These are phyloP conservation scores for Phytophthora quininea DNA, from an alignment of 352 stramenopile species.

Conservation along the genomic window DNA sequence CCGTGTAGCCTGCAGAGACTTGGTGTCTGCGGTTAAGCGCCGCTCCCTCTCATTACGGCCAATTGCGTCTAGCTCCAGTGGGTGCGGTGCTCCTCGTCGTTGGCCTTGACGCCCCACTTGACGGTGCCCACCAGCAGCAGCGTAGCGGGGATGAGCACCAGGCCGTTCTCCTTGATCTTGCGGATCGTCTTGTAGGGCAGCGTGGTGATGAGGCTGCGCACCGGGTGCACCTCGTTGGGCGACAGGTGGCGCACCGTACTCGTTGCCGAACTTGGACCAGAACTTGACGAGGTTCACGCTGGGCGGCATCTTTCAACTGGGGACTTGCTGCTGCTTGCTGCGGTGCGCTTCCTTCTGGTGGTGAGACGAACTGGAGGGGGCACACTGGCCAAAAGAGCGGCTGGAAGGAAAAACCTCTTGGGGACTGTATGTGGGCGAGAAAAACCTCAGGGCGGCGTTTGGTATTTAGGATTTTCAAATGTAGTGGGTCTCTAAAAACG, in stretches of 20 bases:
- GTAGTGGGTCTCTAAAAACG: too few relatives aligned
- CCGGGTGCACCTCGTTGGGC: slow-evolving; percentile 68
- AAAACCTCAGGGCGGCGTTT: slow-evolving; percentile 19
- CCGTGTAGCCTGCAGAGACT: too few relatives aligned
- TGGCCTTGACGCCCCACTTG: slow-evolving; percentile 74
- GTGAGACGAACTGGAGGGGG: slow-evolving; percentile 6
- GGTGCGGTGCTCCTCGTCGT: slow-evolving; percentile 79
- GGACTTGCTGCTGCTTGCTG: slow-evolving; percentile 34
- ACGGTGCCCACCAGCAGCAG: slow-evolving; percentile 72
- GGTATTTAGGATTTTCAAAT: too few relatives aligned
- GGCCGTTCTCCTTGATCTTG: slow-evolving; percentile 84
- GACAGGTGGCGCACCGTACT: slow-evolving; percentile 76
- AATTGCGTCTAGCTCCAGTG: slow-evolving; percentile 68
- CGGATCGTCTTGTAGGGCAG: slow-evolving; percentile 78
- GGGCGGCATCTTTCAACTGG: slow-evolving; percentile 48
- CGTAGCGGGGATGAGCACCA: slow-evolving; percentile 67
- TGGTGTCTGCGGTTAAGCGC: neutral
- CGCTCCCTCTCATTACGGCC: neutral
- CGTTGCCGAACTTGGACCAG: slow-evolving; percentile 74
- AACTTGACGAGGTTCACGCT: slow-evolving; percentile 62
- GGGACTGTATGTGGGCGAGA: slow-evolving; percentile 11
- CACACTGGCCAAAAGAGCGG: slow-evolving; percentile 14
- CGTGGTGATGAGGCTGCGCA: slow-evolving; percentile 72
- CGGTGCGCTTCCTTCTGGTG: slow-evolving; percentile 39
- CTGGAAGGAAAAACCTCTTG: slow-evolving; percentile 43